Evolutionary conservation across 2,329 filamentous ascomycete genomes (phyloP).

Genomic region (Colletotrichum sp.): DNA sequence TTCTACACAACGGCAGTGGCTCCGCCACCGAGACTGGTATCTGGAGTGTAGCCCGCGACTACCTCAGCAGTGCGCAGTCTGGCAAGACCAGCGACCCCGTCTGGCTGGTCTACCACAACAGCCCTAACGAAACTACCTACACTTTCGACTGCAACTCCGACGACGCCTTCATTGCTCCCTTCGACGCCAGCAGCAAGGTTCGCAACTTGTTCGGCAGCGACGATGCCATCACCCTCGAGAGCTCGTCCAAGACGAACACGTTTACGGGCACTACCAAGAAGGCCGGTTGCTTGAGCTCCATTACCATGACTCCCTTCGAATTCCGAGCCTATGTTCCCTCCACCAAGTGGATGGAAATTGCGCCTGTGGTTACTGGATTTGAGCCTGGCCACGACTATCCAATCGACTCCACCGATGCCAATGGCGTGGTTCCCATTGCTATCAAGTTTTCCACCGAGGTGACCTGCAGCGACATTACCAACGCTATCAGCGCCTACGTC

Average conservation of each 20-base stretch:
- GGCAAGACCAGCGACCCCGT: slow-evolving; percentile 48
- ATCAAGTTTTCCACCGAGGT: slow-evolving; percentile 65
- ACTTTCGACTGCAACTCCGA: slow-evolving; percentile 59
- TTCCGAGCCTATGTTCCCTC: slow-evolving; percentile 65
- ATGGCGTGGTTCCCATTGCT: slow-evolving; percentile 40
- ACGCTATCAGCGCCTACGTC: slow-evolving; percentile 56
- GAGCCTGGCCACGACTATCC: slow-evolving; percentile 65
- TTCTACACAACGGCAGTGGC: slow-evolving; percentile 56
- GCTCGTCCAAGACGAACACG: slow-evolving; percentile 48
- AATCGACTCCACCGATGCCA: slow-evolving; percentile 57
- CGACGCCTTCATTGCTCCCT: slow-evolving; percentile 61
- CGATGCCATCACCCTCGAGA: slow-evolving; percentile 56
- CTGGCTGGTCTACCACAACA: slow-evolving; percentile 58
- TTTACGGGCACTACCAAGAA: slow-evolving; percentile 49
- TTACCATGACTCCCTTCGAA: slow-evolving; percentile 60
- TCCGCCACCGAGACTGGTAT: slow-evolving; percentile 61
- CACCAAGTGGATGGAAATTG: slow-evolving; percentile 8
- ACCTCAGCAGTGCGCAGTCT: slow-evolving; percentile 55
- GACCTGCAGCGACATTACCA: slow-evolving; percentile 61
- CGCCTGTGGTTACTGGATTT: slow-evolving; percentile 65
- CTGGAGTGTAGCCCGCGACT: slow-evolving; percentile 62
- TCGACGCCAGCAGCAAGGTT: slow-evolving; percentile 57
- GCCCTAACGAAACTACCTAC: slow-evolving; percentile 54
- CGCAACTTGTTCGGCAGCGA: slow-evolving; percentile 69
- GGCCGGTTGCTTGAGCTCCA: slow-evolving; percentile 60